A percentile compares a stretch with the other conserved stretches of the same genome.
Conservation (phyloP, 2,329 filamentous ascomycete species). For the Tolypocladium tundrense region DNA sequence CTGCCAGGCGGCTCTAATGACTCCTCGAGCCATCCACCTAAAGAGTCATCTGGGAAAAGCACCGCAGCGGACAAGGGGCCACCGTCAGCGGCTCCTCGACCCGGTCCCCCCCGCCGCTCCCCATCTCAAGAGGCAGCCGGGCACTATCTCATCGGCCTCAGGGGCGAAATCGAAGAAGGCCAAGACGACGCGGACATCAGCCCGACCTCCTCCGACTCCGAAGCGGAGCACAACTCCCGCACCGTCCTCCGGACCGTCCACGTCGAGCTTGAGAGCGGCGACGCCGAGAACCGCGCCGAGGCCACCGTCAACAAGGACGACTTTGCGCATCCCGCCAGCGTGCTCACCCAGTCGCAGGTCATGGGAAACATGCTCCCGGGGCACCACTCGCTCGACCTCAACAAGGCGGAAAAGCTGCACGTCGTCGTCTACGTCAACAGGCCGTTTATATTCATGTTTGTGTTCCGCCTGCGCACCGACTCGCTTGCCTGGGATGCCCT, state of each 20-base stretch:
- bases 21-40: conserved; percentile 2
- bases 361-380: conserved; percentile 21
- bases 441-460: conserved; percentile 68
- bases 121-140: conserved; percentile 24
- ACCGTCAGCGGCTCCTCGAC: neutral
- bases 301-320: conserved; percentile 32
- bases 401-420: conserved; percentile 47
- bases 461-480: conserved; percentile 52
- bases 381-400: conserved; percentile 34
- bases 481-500: conserved; percentile 44
- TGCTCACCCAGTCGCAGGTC: conserved; percentile 21
- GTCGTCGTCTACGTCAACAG: conserved; percentile 64
- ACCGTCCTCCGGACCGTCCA: conserved; percentile 56
- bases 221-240: conserved; percentile 35
- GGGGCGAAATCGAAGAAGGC: conserved; percentile 49
- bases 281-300: conserved; percentile 27
- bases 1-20: conserved; percentile 21
- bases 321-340: conserved; percentile 25
- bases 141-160: conserved; percentile 57
- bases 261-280: conserved; percentile 46
- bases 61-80: neutral
- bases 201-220: conserved; percentile 18
- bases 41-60: neutral
- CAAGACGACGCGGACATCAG: conserved; percentile 19
- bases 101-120: conserved; percentile 5